Percentiles rank a stretch among this genome's conserved stretches.
phyloP scores from a whole-genome alignment of 805 yeast genomes.

The Pichia ethanolica region DNA sequence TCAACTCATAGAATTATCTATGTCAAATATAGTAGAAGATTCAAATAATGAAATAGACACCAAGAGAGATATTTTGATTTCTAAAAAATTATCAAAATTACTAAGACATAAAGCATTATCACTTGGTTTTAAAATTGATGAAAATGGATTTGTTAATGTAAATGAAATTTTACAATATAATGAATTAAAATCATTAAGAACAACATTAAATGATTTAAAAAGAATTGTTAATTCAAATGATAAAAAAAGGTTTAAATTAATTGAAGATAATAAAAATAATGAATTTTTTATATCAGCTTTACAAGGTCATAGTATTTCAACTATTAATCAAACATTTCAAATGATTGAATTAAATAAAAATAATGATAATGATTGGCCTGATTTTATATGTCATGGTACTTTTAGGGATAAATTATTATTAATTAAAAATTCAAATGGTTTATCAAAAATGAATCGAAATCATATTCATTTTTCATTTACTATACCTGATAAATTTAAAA shows the following conservation, averaged over 20 bases:
- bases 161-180: slow-evolving; percentile 46
- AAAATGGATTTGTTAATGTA: slow-evolving; percentile 58
- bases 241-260: slow-evolving; percentile 57
- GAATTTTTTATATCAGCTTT: slow-evolving; percentile 62
- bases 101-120: slow-evolving; percentile 80
- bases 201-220: slow-evolving; percentile 50
- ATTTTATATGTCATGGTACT: slow-evolving; percentile 75
- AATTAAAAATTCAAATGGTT: slow-evolving; percentile 48
- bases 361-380: slow-evolving; percentile 36
- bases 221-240: slow-evolving; percentile 57
- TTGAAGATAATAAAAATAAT: slow-evolving; percentile 13
- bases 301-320: slow-evolving; percentile 78
- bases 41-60: too few species aligned
- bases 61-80: slow-evolving; percentile 32
- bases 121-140: slow-evolving; percentile 58
- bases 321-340: slow-evolving; percentile 33
- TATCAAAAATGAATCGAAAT: slow-evolving; percentile 64
- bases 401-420: slow-evolving; percentile 36
- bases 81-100: slow-evolving; percentile 68
- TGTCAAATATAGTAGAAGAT: too few species aligned
- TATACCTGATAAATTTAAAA: slow-evolving; percentile 29
- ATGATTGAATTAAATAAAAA: slow-evolving; percentile 9
- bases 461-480: slow-evolving; percentile 83
- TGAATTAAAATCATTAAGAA: slow-evolving; percentile 47
- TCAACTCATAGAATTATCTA: too few species aligned